Conservation (phyloP, 179 eudicot species). For the Nepenthes alata region DNA sequence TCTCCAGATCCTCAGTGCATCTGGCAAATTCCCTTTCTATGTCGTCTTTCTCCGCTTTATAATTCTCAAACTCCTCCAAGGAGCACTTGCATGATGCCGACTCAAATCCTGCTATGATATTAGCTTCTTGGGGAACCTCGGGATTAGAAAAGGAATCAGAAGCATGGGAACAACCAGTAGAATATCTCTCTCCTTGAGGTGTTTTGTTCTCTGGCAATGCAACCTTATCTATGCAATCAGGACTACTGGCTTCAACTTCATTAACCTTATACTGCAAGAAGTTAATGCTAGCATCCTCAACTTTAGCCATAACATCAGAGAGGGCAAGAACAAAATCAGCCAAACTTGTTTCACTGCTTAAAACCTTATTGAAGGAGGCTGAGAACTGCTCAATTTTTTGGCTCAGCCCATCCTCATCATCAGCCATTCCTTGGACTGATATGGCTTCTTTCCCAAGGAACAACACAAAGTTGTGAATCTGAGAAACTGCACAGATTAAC, state of each 20-base stretch:
- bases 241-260: conserved; percentile 48
- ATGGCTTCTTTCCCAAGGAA: conserved; percentile 57
- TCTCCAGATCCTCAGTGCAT: conserved; percentile 55
- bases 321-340: conserved; percentile 54
- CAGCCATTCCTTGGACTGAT: conserved; percentile 25
- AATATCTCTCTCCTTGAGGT: conserved; percentile 36
- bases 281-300: conserved; percentile 44
- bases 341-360: conserved; percentile 28
- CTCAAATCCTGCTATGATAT: conserved; percentile 48
- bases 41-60: conserved; percentile 60
- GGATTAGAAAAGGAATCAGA: conserved; percentile 75
- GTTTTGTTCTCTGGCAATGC: conserved; percentile 80
- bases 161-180: conserved; percentile 44
- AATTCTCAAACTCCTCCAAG: conserved; percentile 59
- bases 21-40: conserved; percentile 40
- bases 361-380: conserved; percentile 32
- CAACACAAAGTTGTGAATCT: conserved; percentile 47
- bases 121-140: conserved; percentile 75
- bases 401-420: conserved; percentile 34
- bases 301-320: conserved; percentile 50
- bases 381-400: conserved; percentile 44
- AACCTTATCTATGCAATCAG: conserved; percentile 93
- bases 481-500: conserved; percentile 45
- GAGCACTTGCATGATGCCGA: conserved; percentile 51
- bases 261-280: conserved; percentile 46